These are phyloP conservation scores for Penicillium sp. DNA, from an alignment of 2,329 filamentous ascomycete species.

Conservation along the genomic window DNA sequence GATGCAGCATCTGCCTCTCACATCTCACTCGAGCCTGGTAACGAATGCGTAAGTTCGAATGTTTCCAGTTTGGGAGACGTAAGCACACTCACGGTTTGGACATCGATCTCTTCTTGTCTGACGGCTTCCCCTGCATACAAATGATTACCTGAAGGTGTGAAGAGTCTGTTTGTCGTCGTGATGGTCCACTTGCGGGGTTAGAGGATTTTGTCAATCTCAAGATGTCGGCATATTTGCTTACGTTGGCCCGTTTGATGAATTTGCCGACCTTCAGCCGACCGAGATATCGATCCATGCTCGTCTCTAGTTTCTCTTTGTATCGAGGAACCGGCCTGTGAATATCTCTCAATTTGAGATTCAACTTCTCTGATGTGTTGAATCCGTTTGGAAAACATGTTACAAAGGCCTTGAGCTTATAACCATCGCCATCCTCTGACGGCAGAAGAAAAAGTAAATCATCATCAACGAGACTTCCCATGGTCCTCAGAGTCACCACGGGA, in stretches of 20 bases:
- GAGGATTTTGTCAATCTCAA: background rate
- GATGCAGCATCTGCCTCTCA: conserved; percentile 21
- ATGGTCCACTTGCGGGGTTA: background rate
- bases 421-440: conserved; percentile 13
- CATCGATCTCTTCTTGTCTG: background rate
- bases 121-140: background rate
- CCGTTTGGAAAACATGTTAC: conserved; percentile 23
- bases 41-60: background rate
- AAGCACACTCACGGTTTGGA: background rate
- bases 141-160: background rate
- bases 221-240: conserved; percentile 1
- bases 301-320: conserved; percentile 31
- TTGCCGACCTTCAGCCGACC: conserved; percentile 24
- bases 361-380: conserved; percentile 17
- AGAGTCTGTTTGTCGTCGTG: background rate
- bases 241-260: conserved; percentile 22
- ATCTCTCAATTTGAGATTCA: conserved; percentile 17
- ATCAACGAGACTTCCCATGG: conserved; percentile 11
- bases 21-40: conserved; percentile 10
- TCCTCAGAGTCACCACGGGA: conserved; percentile 2
- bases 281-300: conserved; percentile 36
- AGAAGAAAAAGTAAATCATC: conserved; percentile 16
- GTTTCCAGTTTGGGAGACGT: background rate
- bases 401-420: conserved; percentile 14
- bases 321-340: conserved; percentile 26